phyloP scores from a whole-genome alignment of 2,329 filamentous ascomycete species.

The Neocucurbitaria cava region DNA sequence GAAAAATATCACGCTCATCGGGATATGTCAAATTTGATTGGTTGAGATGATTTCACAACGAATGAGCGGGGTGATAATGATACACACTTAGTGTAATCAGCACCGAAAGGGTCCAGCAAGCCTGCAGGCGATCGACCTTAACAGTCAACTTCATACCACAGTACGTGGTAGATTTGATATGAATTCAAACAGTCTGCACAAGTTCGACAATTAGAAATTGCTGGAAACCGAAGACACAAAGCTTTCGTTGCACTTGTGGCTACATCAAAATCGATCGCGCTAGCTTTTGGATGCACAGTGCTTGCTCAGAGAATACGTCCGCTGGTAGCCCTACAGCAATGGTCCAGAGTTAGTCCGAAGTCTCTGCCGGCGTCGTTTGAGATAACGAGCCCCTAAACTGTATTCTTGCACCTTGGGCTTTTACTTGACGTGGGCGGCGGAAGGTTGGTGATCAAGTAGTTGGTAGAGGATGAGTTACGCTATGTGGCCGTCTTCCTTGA shows the following conservation, averaged over 20 bases:
- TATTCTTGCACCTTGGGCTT: background rate
- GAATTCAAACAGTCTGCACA: background rate
- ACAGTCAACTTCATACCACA: conserved; percentile 9
- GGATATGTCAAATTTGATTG: conserved; percentile 2
- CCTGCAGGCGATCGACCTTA: conserved; percentile 8
- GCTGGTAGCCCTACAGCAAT: background rate
- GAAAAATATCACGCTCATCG: conserved; percentile 10
- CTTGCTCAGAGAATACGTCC: background rate
- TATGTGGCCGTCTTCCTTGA: background rate
- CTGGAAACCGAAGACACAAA: background rate
- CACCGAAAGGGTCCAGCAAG: conserved; percentile 1
- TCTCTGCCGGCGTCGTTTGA: too few relatives aligned
- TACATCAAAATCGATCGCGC: conserved; percentile 11
- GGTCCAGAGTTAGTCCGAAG: background rate
- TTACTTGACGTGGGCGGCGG: background rate
- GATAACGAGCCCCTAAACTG: background rate
- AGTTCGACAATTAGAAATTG: background rate
- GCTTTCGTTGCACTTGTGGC: background rate
- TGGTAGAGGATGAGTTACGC: too few relatives aligned
- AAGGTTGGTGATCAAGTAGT: conserved; percentile 1
- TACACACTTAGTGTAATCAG: background rate
- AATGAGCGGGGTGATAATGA: conserved; percentile 11
- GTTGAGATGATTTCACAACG: conserved; percentile 7
- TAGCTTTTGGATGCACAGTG: conserved; percentile 14
- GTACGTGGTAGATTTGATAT: background rate